phyloP scores from a whole-genome alignment of 2,329 filamentous ascomycete genomes.

The Fusarium albosuccineum region DNA sequence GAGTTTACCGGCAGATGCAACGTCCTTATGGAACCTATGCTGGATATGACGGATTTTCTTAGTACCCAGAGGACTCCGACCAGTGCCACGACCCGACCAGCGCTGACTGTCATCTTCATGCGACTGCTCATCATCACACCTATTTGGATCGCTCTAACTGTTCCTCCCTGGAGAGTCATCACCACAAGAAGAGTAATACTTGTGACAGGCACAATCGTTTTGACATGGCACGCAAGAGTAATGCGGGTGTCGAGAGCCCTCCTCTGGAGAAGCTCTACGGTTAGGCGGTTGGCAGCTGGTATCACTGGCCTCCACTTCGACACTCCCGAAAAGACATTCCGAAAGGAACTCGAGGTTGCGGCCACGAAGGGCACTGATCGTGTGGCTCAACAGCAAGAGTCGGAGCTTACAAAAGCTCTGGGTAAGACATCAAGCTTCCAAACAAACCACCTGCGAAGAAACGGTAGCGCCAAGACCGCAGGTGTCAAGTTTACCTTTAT shows the following conservation, averaged over 20 bases:
- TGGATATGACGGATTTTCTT: constrained; percentile 91
- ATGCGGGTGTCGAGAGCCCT: constrained; percentile 87
- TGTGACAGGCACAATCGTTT: constrained; percentile 84
- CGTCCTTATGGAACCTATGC: constrained; percentile 87
- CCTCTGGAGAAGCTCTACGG: constrained; percentile 86
- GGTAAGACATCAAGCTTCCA: constrained; percentile 45
- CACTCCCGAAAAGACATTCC: constrained; percentile 55
- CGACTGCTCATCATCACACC: constrained; percentile 90
- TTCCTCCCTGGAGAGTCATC: constrained; percentile 86
- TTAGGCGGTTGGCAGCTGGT: constrained; percentile 76
- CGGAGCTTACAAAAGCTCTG: constrained; percentile 62
- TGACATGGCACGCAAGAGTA: constrained; percentile 93
- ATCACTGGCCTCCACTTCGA: constrained; percentile 86
- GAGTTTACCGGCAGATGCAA: constrained; percentile 93
- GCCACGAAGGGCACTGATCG: constrained; percentile 39
- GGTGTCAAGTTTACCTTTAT: constrained; percentile 97
- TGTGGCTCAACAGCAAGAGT: constrained; percentile 49
- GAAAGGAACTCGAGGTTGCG: constrained; percentile 45
- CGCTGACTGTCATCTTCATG: constrained; percentile 89
- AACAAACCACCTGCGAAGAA: constrained; percentile 43
- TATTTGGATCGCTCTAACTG: constrained; percentile 85
- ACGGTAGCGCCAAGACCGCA: constrained; percentile 68
- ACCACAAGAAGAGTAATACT: constrained; percentile 88
- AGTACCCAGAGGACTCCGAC: constrained; percentile 92
- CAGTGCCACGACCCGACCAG: constrained; percentile 89